phyloP scores from a whole-genome alignment of 2,329 filamentous ascomycete genomes.

The Alternaria sp. region DNA sequence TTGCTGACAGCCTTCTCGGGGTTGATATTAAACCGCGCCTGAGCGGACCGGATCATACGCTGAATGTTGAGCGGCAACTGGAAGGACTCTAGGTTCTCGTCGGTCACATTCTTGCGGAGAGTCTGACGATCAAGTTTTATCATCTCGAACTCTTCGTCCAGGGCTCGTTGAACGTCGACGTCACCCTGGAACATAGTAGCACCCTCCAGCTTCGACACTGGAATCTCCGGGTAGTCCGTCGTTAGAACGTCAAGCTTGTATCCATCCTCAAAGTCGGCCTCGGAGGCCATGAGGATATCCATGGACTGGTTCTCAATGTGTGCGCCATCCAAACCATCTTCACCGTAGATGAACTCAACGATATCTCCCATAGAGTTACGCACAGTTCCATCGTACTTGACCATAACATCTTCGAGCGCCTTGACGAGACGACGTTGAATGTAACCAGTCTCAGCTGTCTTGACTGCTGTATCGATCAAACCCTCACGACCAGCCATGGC shows the following conservation, averaged over 20 bases:
- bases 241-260: slow-evolving; percentile 90
- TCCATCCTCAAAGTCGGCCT: slow-evolving; percentile 76
- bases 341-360: slow-evolving; percentile 96
- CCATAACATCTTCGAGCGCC: slow-evolving; percentile 95
- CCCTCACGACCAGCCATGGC: slow-evolving; percentile 99
- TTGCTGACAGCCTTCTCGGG: slow-evolving; percentile 80
- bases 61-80: slow-evolving; percentile 91
- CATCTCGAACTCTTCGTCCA: slow-evolving; percentile 88
- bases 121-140: slow-evolving; percentile 76
- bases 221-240: slow-evolving; percentile 67
- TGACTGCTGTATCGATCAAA: slow-evolving; percentile 99
- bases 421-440: slow-evolving; percentile 98
- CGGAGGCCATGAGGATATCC: slow-evolving; percentile 82
- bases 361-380: slow-evolving; percentile 96
- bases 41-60: slow-evolving; percentile 89
- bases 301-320: slow-evolving; percentile 93
- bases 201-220: slow-evolving; percentile 78
- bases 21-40: slow-evolving; percentile 89
- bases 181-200: slow-evolving; percentile 87
- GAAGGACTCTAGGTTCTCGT: slow-evolving; percentile 81
- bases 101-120: slow-evolving; percentile 70
- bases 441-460: slow-evolving; percentile 98
- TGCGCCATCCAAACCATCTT: slow-evolving; percentile 93
- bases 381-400: slow-evolving; percentile 96
- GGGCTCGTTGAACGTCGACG: slow-evolving; percentile 80